phyloP scores from a whole-genome alignment of 139 green algal species.

The Parachlorella kessleri region DNA sequence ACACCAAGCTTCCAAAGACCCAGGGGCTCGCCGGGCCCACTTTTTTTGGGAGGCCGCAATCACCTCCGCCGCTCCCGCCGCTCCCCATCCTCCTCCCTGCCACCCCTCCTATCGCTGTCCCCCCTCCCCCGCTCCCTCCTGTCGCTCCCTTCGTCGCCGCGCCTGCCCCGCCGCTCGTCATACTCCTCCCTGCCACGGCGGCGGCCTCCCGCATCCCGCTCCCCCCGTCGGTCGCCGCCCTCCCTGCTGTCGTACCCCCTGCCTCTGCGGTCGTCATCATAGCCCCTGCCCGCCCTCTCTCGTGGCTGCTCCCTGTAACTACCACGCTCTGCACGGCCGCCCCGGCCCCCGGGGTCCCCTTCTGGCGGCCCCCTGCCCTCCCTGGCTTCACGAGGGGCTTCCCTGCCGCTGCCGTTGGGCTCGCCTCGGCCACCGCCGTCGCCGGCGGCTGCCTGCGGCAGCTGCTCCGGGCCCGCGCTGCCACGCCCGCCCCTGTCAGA shows the following conservation, averaged over 20 bases:
- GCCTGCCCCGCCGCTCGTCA: neutral
- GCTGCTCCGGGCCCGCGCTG: conserved; percentile 8
- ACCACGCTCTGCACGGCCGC: neutral
- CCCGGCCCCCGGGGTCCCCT: too few relatives aligned
- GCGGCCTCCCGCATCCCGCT: too few relatives aligned
- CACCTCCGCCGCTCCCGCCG: neutral
- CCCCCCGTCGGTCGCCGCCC: too few relatives aligned
- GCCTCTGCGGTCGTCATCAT: too few relatives aligned
- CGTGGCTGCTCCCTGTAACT: neutral
- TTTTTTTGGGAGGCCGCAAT: too few relatives aligned
- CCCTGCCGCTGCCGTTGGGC: neutral
- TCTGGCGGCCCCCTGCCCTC: neutral
- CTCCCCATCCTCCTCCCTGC: neutral
- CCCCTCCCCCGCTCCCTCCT: neutral
- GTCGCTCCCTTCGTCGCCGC: neutral
- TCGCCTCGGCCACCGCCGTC: neutral
- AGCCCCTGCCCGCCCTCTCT: neutral
- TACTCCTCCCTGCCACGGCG: neutral
- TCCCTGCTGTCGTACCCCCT: neutral
- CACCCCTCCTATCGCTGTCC: neutral
- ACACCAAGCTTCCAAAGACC: too few relatives aligned
- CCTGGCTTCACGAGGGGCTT: too few relatives aligned
- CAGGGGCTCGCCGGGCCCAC: too few relatives aligned
- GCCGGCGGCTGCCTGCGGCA: neutral
- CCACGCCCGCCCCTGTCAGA: conserved; percentile 28